A percentile compares a stretch with the other conserved stretches of the same genome.
phyloP scores from a whole-genome alignment of 2,329 filamentous ascomycete genomes.

The Orbilia oligospora region DNA sequence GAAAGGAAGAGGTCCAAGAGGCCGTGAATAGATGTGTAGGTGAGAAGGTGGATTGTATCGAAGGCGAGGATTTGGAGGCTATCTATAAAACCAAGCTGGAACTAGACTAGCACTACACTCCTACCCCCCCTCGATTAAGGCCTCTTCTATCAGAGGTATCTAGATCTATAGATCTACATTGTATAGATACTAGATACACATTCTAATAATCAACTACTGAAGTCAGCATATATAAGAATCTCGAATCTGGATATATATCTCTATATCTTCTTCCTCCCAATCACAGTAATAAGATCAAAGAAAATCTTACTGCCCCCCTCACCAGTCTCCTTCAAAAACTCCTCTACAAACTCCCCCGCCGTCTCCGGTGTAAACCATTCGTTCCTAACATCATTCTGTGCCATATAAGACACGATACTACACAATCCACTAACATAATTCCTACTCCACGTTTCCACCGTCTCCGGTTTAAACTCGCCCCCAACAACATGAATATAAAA shows the following conservation, averaged over 20 bases:
- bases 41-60: constrained; percentile 46
- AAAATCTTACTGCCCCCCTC: constrained; percentile 28
- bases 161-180: too few relatives aligned
- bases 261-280: constrained; percentile 25
- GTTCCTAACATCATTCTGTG: constrained; percentile 36
- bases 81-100: constrained; percentile 41
- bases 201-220: too few relatives aligned
- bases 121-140: too few relatives aligned
- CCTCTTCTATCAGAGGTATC: too few relatives aligned
- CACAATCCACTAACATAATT: constrained; percentile 36
- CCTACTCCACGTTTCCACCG: constrained; percentile 16
- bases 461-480: constrained; percentile 17
- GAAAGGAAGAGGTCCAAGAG: constrained; percentile 60
- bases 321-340: constrained; percentile 36
- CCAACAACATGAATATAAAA: constrained; percentile 25
- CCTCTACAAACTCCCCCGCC: constrained; percentile 11
- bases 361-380: constrained; percentile 51
- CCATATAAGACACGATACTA: constrained; percentile 45
- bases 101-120: constrained; percentile 3
- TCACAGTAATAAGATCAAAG: constrained; percentile 40
- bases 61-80: constrained; percentile 49
- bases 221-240: too few relatives aligned
- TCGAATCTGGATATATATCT: neutral
- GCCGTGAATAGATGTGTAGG: constrained; percentile 61
- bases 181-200: too few relatives aligned